Conservation (phyloP, 208 protist genomes). For the Leishmania aethiopica region DNA sequence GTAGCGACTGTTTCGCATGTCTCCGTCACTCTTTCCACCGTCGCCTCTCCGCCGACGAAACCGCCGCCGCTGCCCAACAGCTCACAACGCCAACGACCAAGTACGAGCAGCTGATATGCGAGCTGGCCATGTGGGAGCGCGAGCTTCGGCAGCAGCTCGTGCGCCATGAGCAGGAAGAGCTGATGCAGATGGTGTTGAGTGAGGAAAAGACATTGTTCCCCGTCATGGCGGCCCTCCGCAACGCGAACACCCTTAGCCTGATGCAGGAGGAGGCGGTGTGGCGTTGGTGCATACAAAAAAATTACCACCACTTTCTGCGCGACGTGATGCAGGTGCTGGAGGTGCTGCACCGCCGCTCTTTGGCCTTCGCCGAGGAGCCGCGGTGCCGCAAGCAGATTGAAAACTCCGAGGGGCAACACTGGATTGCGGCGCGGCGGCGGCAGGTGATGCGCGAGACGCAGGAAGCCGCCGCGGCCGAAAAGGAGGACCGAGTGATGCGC, state of each 20-base stretch:
- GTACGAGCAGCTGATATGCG: not conserved
- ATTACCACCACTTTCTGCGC: slow-evolving; percentile 18
- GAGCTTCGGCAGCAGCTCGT: slow-evolving; percentile 23
- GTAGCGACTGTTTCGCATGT: slow-evolving; percentile 6
- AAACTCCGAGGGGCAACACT: slow-evolving; percentile 20
- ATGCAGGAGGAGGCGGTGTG: slow-evolving; percentile 8
- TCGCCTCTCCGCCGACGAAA: not conserved
- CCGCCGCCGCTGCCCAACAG: not conserved
- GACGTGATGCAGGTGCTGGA: slow-evolving; percentile 23
- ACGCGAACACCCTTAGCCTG: slow-evolving; percentile 12
- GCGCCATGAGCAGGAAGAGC: slow-evolving; percentile 24
- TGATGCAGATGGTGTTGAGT: slow-evolving; percentile 15
- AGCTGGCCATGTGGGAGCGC: slow-evolving; percentile 13
- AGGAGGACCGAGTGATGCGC: slow-evolving; percentile 12
- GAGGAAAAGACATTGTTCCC: slow-evolving; percentile 14
- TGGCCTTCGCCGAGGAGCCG: slow-evolving; percentile 18
- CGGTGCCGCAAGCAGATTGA: slow-evolving; percentile 13
- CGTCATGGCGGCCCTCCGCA: slow-evolving; percentile 10
- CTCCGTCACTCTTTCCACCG: not conserved
- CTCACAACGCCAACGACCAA: not conserved
- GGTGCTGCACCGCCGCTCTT: slow-evolving; percentile 25
- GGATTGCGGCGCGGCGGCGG: slow-evolving; percentile 30
- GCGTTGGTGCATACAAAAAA: slow-evolving; percentile 16
- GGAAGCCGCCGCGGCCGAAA: slow-evolving; percentile 19
- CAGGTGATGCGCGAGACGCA: slow-evolving; percentile 28